Conservation (phyloP, 306 rosid genomes). For the Coriaria nepalensis region DNA sequence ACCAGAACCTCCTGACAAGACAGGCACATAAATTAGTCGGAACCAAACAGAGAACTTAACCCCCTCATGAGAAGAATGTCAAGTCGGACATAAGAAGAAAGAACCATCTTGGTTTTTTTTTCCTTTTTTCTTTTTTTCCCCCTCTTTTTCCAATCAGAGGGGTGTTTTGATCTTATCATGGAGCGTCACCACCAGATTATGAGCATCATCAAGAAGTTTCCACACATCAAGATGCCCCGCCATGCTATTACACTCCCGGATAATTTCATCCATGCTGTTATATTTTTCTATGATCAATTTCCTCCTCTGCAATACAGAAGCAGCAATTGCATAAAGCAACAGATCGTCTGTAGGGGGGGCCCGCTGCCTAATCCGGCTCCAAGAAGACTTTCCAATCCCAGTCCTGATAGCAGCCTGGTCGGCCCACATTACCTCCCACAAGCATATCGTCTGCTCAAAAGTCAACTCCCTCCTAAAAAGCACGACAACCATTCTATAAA, state of each 20-base stretch:
- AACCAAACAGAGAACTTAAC: too few relatives aligned
- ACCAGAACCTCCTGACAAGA: too few relatives aligned
- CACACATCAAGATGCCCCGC: conserved; percentile 91
- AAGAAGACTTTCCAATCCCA: conserved; percentile 82
- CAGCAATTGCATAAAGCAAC: conserved; percentile 89
- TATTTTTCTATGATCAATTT: conserved; percentile 84
- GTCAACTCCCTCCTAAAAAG: conserved; percentile 89
- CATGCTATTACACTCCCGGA: conserved; percentile 97
- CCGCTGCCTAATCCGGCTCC: conserved; percentile 93
- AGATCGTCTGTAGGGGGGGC: conserved; percentile 95
- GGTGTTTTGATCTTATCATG: conserved; percentile 79
- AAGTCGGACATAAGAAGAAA: neutral
- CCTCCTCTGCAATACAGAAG: conserved; percentile 85
- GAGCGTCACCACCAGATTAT: conserved; percentile 83
- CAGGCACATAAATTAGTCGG: too few relatives aligned
- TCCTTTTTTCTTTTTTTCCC: too few relatives aligned
- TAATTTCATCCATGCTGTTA: conserved; percentile 97
- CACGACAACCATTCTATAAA: conserved; percentile 97
- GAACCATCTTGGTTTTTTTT: neutral
- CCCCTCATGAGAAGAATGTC: too few relatives aligned
- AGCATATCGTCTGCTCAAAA: conserved; percentile 90
- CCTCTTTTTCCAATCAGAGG: conserved; percentile 19
- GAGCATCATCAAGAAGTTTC: conserved; percentile 97
- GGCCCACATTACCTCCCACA: conserved; percentile 99
- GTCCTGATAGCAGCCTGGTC: conserved; percentile 97